Conservation (phyloP, 2,329 filamentous ascomycete species). For the Pseudophaeomoniella oleicola region DNA sequence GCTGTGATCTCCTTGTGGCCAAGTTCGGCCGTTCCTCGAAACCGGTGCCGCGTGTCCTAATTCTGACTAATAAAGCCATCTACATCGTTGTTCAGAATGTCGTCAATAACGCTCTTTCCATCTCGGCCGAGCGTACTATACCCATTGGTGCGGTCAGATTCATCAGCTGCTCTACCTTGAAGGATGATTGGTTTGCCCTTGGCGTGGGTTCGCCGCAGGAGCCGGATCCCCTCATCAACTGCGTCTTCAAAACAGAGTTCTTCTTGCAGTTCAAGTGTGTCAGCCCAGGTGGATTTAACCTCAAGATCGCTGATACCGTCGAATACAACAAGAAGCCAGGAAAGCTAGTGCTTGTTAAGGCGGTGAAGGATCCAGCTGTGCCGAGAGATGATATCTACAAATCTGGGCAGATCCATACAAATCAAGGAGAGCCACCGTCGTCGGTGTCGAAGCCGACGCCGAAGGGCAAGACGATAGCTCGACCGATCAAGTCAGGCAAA, state of each 20-base stretch:
- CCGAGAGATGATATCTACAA: slow-evolving; percentile 74
- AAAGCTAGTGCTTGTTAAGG: slow-evolving; percentile 80
- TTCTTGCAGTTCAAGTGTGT: slow-evolving; percentile 78
- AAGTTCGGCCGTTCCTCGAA: slow-evolving; percentile 97
- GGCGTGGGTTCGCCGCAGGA: slow-evolving; percentile 83
- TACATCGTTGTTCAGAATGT: slow-evolving; percentile 79
- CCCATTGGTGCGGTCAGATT: slow-evolving; percentile 81
- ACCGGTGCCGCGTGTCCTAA: slow-evolving; percentile 66
- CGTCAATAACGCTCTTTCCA: slow-evolving; percentile 67
- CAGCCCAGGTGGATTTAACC: slow-evolving; percentile 64
- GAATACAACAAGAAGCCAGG: slow-evolving; percentile 97
- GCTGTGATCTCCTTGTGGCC: slow-evolving; percentile 75
- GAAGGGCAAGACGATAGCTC: slow-evolving; percentile 70
- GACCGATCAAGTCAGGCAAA: slow-evolving; percentile 86
- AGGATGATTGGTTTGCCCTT: slow-evolving; percentile 94
- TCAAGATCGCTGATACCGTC: slow-evolving; percentile 71
- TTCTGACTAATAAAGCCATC: slow-evolving; percentile 74
- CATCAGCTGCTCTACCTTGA: slow-evolving; percentile 62
- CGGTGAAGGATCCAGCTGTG: slow-evolving; percentile 69
- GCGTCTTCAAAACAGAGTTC: slow-evolving; percentile 91
- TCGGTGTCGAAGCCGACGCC: slow-evolving; percentile 76
- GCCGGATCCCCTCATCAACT: slow-evolving; percentile 83
- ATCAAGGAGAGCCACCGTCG: slow-evolving; percentile 66
- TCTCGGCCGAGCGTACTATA: slow-evolving; percentile 67
- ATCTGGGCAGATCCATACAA: slow-evolving; percentile 79